These are phyloP conservation scores for Bertia moriformis DNA, from an alignment of 2,329 filamentous ascomycete species.

Conservation along the genomic window DNA sequence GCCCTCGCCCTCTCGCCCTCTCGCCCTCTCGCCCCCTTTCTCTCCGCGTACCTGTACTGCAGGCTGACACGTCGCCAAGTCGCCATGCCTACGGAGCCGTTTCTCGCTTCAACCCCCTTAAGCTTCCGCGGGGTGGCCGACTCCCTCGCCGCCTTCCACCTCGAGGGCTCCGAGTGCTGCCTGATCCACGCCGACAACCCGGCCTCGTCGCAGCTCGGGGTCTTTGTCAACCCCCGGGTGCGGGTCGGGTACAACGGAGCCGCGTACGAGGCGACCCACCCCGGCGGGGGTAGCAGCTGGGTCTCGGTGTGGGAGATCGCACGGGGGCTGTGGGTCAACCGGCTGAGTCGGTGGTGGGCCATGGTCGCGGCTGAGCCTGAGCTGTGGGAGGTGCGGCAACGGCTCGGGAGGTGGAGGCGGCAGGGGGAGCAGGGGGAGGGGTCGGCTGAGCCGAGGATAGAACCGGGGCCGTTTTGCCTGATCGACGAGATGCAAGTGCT, in stretches of 20 bases:
- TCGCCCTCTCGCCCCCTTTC: too few species aligned
- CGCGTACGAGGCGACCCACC: slow-evolving; percentile 35
- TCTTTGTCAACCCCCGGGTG: slow-evolving; percentile 57
- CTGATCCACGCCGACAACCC: slow-evolving; percentile 62
- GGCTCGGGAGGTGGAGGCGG: slow-evolving; percentile 20
- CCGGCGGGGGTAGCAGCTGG: slow-evolving; percentile 20
- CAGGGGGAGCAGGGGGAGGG: slow-evolving; percentile 14
- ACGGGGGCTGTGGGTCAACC: slow-evolving; percentile 42
- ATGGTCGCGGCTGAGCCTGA: slow-evolving; percentile 8
- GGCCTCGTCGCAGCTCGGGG: slow-evolving; percentile 31
- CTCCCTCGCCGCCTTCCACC: slow-evolving; percentile 41
- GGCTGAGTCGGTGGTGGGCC: slow-evolving; percentile 29
- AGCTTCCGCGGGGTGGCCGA: slow-evolving; percentile 53
- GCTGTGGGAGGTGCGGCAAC: slow-evolving; percentile 10
- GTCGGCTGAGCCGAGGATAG: slow-evolving; percentile 13
- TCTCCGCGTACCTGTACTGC: slow-evolving; percentile 5
- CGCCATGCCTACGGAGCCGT: slow-evolving; percentile 37
- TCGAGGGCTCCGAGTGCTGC: slow-evolving; percentile 71
- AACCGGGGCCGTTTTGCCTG: slow-evolving; percentile 34
- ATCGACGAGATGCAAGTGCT: slow-evolving; percentile 49
- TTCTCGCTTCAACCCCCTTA: slow-evolving; percentile 26
- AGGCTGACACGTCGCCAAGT: slow-evolving; percentile 10
- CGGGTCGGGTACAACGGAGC: slow-evolving; percentile 46
- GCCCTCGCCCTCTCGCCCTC: slow-evolving; percentile 5
- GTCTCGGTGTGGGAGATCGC: slow-evolving; percentile 31